These are phyloP conservation scores for Trametes meyenii DNA, from an alignment of 768 basidiomycete genomes.

Conservation along the genomic window DNA sequence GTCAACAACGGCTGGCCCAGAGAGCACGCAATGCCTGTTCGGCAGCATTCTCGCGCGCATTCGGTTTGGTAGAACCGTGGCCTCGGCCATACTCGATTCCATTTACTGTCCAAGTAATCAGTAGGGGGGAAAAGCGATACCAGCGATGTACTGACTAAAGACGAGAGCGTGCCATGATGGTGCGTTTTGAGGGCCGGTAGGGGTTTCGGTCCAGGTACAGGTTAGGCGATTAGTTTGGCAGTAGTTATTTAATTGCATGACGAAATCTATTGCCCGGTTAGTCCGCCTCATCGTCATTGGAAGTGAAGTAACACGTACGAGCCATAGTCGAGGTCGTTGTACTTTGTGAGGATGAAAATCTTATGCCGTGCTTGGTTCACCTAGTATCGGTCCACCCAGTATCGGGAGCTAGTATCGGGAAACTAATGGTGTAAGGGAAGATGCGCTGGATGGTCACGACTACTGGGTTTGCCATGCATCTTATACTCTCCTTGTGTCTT, in stretches of 20 bases:
- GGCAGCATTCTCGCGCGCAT: conserved; percentile 35
- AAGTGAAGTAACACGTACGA: not conserved
- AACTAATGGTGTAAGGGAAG: not conserved
- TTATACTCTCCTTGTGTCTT: not conserved
- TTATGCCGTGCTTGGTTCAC: not conserved
- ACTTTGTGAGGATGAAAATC: not conserved
- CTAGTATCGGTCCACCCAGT: too few relatives aligned
- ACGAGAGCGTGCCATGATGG: conserved; percentile 33
- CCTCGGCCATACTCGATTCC: conserved; percentile 31
- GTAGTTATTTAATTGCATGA: conserved; percentile 34
- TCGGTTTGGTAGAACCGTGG: conserved; percentile 13
- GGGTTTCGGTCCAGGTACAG: conserved; percentile 11
- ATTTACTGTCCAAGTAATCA: conserved; percentile 24
- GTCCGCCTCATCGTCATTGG: not conserved
- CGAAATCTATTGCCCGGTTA: conserved; percentile 17
- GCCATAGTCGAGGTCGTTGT: not conserved
- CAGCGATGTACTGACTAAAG: conserved; percentile 27
- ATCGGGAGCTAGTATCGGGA: not conserved
- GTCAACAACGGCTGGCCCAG: not conserved
- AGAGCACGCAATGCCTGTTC: conserved; percentile 19
- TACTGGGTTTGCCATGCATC: not conserved
- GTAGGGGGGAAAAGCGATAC: conserved; percentile 1
- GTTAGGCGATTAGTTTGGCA: conserved; percentile 23
- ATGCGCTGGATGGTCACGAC: not conserved
- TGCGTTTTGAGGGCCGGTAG: conserved; percentile 31